phyloP scores from a whole-genome alignment of 176 grass and related monocot genomes.

The Oryza longistaminata region DNA sequence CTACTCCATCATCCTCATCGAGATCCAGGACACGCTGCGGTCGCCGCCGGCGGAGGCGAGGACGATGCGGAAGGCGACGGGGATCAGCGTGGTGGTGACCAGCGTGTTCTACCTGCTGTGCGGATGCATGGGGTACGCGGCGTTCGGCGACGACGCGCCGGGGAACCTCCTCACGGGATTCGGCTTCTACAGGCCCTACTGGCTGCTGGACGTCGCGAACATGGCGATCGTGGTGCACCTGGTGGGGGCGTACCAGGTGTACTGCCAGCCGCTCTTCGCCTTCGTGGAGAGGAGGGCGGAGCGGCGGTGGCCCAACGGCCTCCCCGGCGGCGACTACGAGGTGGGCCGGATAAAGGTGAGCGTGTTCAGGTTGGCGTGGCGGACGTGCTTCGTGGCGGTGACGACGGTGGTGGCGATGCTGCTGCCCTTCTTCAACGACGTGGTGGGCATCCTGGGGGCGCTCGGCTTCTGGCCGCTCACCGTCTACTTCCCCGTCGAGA shows the following conservation, averaged over 20 bases:
- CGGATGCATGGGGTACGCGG: conserved; percentile 61
- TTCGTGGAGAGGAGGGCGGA: conserved; percentile 53
- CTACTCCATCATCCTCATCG: conserved; percentile 65
- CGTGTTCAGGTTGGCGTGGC: conserved; percentile 57
- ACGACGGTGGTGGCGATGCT: conserved; percentile 57
- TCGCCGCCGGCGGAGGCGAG: conserved; percentile 55
- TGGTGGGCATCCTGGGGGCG: conserved; percentile 59
- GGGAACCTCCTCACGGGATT: conserved; percentile 65
- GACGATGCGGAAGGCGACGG: conserved; percentile 54
- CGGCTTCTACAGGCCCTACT: conserved; percentile 63
- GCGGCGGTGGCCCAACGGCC: conserved; percentile 35
- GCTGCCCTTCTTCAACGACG: conserved; percentile 60
- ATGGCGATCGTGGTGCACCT: conserved; percentile 63
- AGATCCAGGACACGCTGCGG: conserved; percentile 67
- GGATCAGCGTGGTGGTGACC: conserved; percentile 38
- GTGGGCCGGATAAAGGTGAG: conserved; percentile 10
- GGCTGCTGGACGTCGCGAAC: conserved; percentile 66
- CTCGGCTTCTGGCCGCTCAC: conserved; percentile 73
- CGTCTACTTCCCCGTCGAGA: conserved; percentile 70
- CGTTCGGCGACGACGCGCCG: conserved; percentile 53
- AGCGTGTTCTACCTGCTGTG: conserved; percentile 58
- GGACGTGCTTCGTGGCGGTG: conserved; percentile 42
- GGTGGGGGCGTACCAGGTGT: conserved; percentile 61
- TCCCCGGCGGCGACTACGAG: conserved; percentile 32
- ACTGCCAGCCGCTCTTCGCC: conserved; percentile 61